Conservation (phyloP, 2,329 filamentous ascomycete species). For the Fusarium albosuccineum region DNA sequence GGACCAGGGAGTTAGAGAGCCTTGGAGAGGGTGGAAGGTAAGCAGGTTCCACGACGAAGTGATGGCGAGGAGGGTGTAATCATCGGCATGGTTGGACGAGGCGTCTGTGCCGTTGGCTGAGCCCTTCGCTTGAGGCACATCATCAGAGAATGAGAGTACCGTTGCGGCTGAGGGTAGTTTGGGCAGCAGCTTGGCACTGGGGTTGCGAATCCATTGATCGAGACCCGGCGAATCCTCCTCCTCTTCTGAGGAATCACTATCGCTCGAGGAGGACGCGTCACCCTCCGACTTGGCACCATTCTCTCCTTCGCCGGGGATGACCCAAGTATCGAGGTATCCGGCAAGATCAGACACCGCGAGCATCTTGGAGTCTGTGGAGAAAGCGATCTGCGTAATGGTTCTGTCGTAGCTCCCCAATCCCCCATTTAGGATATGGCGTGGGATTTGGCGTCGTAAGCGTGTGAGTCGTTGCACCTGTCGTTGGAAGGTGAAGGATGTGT, state of each 20-base stretch:
- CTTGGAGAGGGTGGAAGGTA: constrained; percentile 83
- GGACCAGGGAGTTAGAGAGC: constrained; percentile 86
- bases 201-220: constrained; percentile 81
- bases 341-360: constrained; percentile 84
- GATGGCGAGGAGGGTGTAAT: constrained; percentile 66
- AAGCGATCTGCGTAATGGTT: constrained; percentile 79
- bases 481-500: constrained; percentile 48
- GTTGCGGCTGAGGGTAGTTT: constrained; percentile 75
- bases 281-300: constrained; percentile 51
- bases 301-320: constrained; percentile 65
- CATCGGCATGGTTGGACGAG: constrained; percentile 50
- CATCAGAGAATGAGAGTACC: constrained; percentile 75
- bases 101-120: constrained; percentile 41
- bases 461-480: constrained; percentile 58
- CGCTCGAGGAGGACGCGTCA: constrained; percentile 54
- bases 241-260: constrained; percentile 58
- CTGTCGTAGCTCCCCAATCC: constrained; percentile 82
- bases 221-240: constrained; percentile 55
- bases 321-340: constrained; percentile 90
- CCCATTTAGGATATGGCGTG: constrained; percentile 70
- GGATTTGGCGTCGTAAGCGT: constrained; percentile 66
- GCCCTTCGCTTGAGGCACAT: constrained; percentile 53
- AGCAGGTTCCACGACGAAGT: constrained; percentile 75
- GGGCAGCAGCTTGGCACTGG: constrained; percentile 76
- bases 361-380: constrained; percentile 84